Evolutionary conservation across 2,329 filamentous ascomycete genomes (phyloP).

Genomic region (Coleophoma cylindrospora): DNA sequence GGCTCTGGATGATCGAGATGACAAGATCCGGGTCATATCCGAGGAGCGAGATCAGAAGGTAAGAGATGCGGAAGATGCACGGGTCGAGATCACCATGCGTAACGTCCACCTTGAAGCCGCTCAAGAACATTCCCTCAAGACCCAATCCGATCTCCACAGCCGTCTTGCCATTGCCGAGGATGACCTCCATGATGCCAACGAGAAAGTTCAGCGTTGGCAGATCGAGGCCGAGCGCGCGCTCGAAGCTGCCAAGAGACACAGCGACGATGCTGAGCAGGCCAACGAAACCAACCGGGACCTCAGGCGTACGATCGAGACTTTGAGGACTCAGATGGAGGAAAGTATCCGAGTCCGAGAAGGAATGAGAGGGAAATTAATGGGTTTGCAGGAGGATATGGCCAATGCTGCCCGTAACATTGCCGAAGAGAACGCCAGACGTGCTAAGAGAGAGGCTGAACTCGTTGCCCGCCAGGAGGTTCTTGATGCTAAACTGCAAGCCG

Average conservation of each 20-base stretch:
- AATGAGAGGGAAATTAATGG: slow-evolving; percentile 79
- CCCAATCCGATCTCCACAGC: slow-evolving; percentile 49
- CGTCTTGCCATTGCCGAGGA: slow-evolving; percentile 47
- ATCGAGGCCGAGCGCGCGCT: slow-evolving; percentile 55
- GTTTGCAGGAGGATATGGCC: slow-evolving; percentile 83
- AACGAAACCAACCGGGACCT: slow-evolving; percentile 66
- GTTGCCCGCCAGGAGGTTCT: slow-evolving; percentile 76
- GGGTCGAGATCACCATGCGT: slow-evolving; percentile 52
- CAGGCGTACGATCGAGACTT: slow-evolving; percentile 65
- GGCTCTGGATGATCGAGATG: slow-evolving; percentile 62
- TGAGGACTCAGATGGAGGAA: slow-evolving; percentile 78
- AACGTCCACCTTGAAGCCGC: slow-evolving; percentile 64
- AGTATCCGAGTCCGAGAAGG: slow-evolving; percentile 78
- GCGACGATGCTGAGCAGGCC: slow-evolving; percentile 50
- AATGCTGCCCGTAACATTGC: slow-evolving; percentile 73
- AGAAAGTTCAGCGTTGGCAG: slow-evolving; percentile 57
- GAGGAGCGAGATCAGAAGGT: slow-evolving; percentile 68
- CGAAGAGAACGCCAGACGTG: slow-evolving; percentile 74
- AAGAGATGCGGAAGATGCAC: slow-evolving; percentile 50
- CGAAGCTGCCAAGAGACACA: slow-evolving; percentile 61
- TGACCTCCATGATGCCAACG: slow-evolving; percentile 49
- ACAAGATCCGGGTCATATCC: slow-evolving; percentile 60
- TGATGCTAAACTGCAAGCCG: slow-evolving; percentile 70
- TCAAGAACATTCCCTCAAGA: slow-evolving; percentile 52
- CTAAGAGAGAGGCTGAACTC: slow-evolving; percentile 73